Percentiles rank a stretch among this genome's conserved stretches.
phyloP scores from a whole-genome alignment of 768 basidiomycete species.

The Boletus vinaceobasis region DNA sequence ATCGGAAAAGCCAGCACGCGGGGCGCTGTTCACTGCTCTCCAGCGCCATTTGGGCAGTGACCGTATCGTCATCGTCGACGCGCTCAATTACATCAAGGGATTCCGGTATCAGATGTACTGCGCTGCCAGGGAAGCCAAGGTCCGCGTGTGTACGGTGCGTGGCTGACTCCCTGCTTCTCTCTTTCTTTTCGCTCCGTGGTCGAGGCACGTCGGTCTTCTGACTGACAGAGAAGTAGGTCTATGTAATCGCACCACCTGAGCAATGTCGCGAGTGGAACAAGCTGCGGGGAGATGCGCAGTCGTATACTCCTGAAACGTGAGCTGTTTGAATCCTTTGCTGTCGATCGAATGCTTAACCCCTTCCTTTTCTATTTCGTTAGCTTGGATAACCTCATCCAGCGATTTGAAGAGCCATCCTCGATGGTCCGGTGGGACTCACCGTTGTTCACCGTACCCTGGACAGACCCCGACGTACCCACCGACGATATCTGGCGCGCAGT shows the following conservation, averaged over 20 bases:
- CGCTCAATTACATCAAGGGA: constrained; percentile 96
- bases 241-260: constrained; percentile 71
- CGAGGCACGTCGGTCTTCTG: neutral
- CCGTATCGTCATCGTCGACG: constrained; percentile 85
- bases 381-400: constrained; percentile 52
- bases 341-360: neutral
- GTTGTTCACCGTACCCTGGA: constrained; percentile 79
- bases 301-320: constrained; percentile 74
- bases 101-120: constrained; percentile 99
- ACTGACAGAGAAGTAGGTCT: constrained; percentile 49
- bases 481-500: constrained; percentile 79
- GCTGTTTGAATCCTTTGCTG: neutral
- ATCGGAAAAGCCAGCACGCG: constrained; percentile 87
- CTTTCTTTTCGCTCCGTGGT: neutral
- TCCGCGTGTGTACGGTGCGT: constrained; percentile 83
- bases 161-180: neutral
- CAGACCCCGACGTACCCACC: constrained; percentile 61
- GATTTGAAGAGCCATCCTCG: constrained; percentile 95
- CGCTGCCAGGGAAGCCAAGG: constrained; percentile 82
- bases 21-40: constrained; percentile 75
- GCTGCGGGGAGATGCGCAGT: constrained; percentile 41
- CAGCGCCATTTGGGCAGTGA: constrained; percentile 69
- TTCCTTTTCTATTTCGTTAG: neutral
- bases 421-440: constrained; percentile 99
- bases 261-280: constrained; percentile 77